Evolutionary conservation across 2,329 filamentous ascomycete genomes (phyloP), one percentile per base, ranked within the genome.

Genomic region (Ceratocystis destructans): DNA sequence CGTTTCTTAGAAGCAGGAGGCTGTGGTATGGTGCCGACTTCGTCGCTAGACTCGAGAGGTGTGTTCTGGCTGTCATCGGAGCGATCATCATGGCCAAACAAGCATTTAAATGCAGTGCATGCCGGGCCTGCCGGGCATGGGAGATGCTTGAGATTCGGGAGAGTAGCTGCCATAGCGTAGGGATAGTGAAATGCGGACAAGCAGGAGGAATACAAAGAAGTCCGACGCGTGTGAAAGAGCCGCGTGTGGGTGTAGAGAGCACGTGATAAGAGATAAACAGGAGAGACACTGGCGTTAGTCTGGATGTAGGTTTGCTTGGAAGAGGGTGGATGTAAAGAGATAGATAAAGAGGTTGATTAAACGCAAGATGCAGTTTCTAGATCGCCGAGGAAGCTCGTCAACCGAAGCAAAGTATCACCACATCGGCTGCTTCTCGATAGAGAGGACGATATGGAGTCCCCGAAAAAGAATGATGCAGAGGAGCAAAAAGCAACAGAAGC

Each of bases 61-160:
- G 28, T 6, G 15, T 37, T 79, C 76, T 22, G 70, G 71, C 37
- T 15, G 3, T 44, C 73, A 6, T 33, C 15, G 25, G 55, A n/a
- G 28, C 55, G 55, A 37, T 64, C 62, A 22, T 31, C 72, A 69
- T 81, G 79, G 33, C 78, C 77, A 70, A 82, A 82, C 48, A 82
- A 76, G 70, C 80, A 82, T 68, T 78, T 75, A 70, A 80, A 80
- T 17, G 79, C 79, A 7, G 76, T 79, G 70, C 80, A 82, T 1
- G 68, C 73, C 61, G 76, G 74, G 63, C 79, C 79, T 22, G 78
- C 79, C 5, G 80, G 80, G 69, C 80, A 82, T 8, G 79, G 78
- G 61, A 82, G 77, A 67, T 76, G 77, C 70, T 80, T 81, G 69
- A 82, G 77, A 61, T 67, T 64, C 31, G 68, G 65, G 33, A 70